A percentile compares a stretch with the other conserved stretches of the same genome.
These are phyloP conservation scores for Aspergillus carbonarius DNA, from an alignment of 2,329 filamentous ascomycete species.

Conservation along the genomic window DNA sequence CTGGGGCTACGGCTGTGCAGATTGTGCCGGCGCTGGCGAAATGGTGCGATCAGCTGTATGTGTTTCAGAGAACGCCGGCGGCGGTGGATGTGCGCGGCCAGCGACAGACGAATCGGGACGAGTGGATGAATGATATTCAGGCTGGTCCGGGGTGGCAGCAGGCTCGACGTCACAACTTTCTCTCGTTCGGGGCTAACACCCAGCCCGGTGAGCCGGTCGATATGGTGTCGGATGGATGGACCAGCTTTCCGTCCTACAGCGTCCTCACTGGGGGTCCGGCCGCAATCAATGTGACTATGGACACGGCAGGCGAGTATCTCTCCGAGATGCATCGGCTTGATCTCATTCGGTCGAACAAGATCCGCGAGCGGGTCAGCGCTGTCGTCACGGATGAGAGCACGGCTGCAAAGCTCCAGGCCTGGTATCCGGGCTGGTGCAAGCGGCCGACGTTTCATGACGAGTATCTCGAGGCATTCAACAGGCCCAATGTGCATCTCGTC, in stretches of 20 bases:
- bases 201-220: no score
- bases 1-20: conserved; percentile 47
- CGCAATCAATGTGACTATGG: background rate
- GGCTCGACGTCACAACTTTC: conserved; percentile 29
- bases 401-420: conserved; percentile 56
- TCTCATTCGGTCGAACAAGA: background rate
- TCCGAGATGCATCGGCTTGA: background rate
- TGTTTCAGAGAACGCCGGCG: conserved; percentile 47
- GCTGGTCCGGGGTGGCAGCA: conserved; percentile 25
- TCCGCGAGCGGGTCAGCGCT: conserved; percentile 42
- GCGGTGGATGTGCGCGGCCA: conserved; percentile 37
- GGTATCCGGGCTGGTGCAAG: conserved; percentile 65
- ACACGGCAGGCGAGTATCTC: background rate
- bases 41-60: conserved; percentile 31
- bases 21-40: conserved; percentile 41
- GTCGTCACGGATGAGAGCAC: conserved; percentile 55
- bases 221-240: conserved; percentile 37
- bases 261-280: conserved; percentile 2
- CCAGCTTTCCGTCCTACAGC: conserved; percentile 13
- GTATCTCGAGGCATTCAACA: conserved; percentile 57
- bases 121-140: conserved; percentile 20
- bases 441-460: conserved; percentile 62
- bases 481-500: conserved; percentile 57
- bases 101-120: conserved; percentile 14
- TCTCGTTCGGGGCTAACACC: no score